Conservation (phyloP, 805 yeast species). For the Citeromyces matritensis region DNA sequence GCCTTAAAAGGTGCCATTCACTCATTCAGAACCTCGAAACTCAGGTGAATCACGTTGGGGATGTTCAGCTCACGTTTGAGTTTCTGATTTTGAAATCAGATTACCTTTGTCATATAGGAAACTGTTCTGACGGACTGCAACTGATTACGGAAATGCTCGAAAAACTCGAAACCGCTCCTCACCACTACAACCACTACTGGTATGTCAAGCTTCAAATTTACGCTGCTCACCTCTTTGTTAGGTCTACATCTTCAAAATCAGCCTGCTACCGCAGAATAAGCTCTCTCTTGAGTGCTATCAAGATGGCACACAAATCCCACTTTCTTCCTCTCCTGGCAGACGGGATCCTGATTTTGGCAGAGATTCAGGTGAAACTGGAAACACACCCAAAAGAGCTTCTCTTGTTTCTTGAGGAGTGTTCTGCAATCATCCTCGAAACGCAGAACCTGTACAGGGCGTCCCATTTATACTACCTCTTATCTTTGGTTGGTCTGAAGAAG, state of each 20-base stretch:
- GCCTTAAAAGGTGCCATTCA: conserved; percentile 17
- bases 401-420: too few species aligned
- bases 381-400: conserved; percentile 1
- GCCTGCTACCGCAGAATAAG: conserved; percentile 35
- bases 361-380: conserved; percentile 24
- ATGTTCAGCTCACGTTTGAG: conserved; percentile 13
- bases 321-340: conserved; percentile 25
- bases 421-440: too few species aligned
- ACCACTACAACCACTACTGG: conserved; percentile 22
- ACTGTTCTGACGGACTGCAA: conserved; percentile 8
- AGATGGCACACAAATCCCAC: conserved; percentile 29
- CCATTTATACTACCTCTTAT: too few species aligned
- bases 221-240: conserved; percentile 25
- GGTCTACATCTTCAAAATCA: conserved; percentile 12
- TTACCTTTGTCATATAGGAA: conserved; percentile 8
- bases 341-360: conserved; percentile 27
- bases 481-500: too few species aligned
- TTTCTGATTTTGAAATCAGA: conserved; percentile 10
- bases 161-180: conserved; percentile 8
- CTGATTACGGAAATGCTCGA: conserved; percentile 9
- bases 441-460: too few species aligned
- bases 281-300: conserved; percentile 29
- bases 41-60: conserved; percentile 16
- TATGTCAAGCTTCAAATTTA: conserved; percentile 29
- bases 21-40: conserved; percentile 15